These are phyloP conservation scores for Exidia glandulosa DNA, from an alignment of 768 basidiomycete species.

Conservation along the genomic window DNA sequence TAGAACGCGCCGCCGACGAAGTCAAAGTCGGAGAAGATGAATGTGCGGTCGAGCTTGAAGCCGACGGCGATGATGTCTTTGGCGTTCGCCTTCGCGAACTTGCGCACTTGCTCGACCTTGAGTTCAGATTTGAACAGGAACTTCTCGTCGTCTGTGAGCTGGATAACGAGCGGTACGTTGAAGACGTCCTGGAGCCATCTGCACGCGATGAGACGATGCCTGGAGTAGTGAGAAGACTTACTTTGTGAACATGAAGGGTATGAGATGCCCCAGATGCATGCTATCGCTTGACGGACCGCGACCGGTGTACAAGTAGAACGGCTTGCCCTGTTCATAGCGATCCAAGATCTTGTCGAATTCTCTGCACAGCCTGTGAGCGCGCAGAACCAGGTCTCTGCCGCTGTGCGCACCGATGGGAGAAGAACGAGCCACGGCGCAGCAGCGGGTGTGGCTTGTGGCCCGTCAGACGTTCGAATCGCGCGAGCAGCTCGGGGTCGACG, in stretches of 20 bases:
- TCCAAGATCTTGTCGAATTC: slow-evolving; percentile 91
- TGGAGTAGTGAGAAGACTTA: slow-evolving; percentile 25
- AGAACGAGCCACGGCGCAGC: slow-evolving; percentile 88
- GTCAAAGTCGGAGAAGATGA: slow-evolving; percentile 90
- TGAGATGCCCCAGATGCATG: slow-evolving; percentile 96
- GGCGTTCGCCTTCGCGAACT: slow-evolving; percentile 79
- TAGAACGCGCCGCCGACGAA: slow-evolving; percentile 91
- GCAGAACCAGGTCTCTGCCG: not conserved
- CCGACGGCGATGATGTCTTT: slow-evolving; percentile 95
- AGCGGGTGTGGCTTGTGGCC: slow-evolving; percentile 82
- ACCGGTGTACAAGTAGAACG: slow-evolving; percentile 96
- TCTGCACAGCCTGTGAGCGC: slow-evolving; percentile 28
- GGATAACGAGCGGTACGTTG: slow-evolving; percentile 86
- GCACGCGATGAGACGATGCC: slow-evolving; percentile 1
- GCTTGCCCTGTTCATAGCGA: slow-evolving; percentile 92
- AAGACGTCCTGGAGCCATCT: slow-evolving; percentile 98
- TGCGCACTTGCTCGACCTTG: slow-evolving; percentile 77
- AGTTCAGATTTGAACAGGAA: slow-evolving; percentile 95
- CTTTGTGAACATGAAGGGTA: slow-evolving; percentile 97
- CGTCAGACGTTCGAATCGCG: slow-evolving; percentile 84
- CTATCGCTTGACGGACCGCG: slow-evolving; percentile 93
- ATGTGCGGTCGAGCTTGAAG: slow-evolving; percentile 83
- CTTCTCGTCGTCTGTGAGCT: slow-evolving; percentile 98
- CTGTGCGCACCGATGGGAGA: slow-evolving; percentile 78
- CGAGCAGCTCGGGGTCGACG: slow-evolving; percentile 64